Evolutionary conservation across 2,329 filamentous ascomycete species (phyloP).

Genomic region (Aureobasidium melanogenum): DNA sequence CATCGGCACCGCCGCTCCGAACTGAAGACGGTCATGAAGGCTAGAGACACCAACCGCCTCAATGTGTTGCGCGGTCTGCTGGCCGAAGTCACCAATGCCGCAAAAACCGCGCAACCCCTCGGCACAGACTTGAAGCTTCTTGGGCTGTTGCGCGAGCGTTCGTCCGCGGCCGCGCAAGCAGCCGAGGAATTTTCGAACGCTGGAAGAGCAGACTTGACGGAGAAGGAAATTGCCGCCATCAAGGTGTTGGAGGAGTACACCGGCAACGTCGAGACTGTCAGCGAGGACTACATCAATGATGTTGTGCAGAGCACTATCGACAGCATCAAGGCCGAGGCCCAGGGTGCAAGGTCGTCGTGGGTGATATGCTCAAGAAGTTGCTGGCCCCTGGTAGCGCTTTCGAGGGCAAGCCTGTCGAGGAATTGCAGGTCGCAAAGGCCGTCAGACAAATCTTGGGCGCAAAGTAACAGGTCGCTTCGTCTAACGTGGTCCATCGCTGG

Average conservation of each 20-base stretch:
- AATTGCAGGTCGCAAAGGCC: constrained; percentile 49
- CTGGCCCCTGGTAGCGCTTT: constrained; percentile 43
- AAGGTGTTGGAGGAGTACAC: constrained; percentile 58
- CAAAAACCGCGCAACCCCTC: constrained; percentile 63
- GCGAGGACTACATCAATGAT: constrained; percentile 48
- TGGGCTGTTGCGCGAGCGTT: constrained; percentile 56
- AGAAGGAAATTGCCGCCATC: constrained; percentile 61
- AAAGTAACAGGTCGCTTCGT: constrained; percentile 19
- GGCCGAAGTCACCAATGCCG: constrained; percentile 63
- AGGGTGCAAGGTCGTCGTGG: constrained; percentile 43
- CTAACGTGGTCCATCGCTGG: neutral
- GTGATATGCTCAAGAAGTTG: constrained; percentile 56
- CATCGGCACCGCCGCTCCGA: constrained; percentile 32
- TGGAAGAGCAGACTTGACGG: constrained; percentile 58
- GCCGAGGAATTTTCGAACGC: constrained; percentile 55
- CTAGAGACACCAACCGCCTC: constrained; percentile 50
- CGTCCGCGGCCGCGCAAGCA: constrained; percentile 49
- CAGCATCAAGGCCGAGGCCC: constrained; percentile 35
- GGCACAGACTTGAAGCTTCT: constrained; percentile 62
- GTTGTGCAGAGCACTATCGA: constrained; percentile 46
- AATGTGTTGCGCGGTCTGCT: constrained; percentile 61
- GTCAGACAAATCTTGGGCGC: constrained; percentile 39
- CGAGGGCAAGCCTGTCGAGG: constrained; percentile 57
- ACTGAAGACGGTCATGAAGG: constrained; percentile 39
- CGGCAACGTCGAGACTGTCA: constrained; percentile 48